These are phyloP conservation scores for Blakeslea trispora DNA, from an alignment of 371 early-diverging fungal species.

Conservation along the genomic window DNA sequence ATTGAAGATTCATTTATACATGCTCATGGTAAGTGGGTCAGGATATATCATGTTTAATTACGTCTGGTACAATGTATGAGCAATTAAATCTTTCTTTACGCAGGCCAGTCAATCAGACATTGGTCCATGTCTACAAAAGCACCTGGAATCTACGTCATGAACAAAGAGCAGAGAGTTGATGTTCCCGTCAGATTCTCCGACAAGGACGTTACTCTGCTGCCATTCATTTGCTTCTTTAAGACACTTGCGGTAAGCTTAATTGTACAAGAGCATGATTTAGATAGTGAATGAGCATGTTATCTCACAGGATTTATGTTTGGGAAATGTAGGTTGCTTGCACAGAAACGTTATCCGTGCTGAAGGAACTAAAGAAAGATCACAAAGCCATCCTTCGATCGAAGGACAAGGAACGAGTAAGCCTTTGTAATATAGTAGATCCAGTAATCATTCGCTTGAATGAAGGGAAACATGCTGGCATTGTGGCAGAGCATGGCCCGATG, in stretches of 20 bases:
- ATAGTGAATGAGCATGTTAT: slow-evolving; percentile 24
- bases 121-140: slow-evolving; percentile 34
- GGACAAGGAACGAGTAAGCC: slow-evolving; percentile 20
- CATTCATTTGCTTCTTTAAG: slow-evolving; percentile 34
- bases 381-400: slow-evolving; percentile 27
- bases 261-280: slow-evolving; percentile 24
- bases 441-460: slow-evolving; percentile 29
- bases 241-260: slow-evolving; percentile 35
- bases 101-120: slow-evolving; percentile 29
- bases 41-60: slow-evolving; percentile 19
- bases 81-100: slow-evolving; percentile 26
- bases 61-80: slow-evolving; percentile 6
- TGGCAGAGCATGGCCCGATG: slow-evolving; percentile 25
- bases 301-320: slow-evolving; percentile 21
- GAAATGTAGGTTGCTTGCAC: slow-evolving; percentile 31
- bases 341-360: slow-evolving; percentile 26
- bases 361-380: slow-evolving; percentile 25
- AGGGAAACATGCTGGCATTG: slow-evolving; percentile 26
- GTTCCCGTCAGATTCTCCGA: slow-evolving; percentile 27
- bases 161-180: slow-evolving; percentile 31
- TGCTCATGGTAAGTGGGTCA: slow-evolving; percentile 33
- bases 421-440: slow-evolving; percentile 26
- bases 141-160: slow-evolving; percentile 31
- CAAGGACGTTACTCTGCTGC: slow-evolving; percentile 28
- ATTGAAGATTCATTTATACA: slow-evolving; percentile 29